phyloP scores from a whole-genome alignment of 495 filamentous ascomycete genomes.

The Hyphodiscus hymeniophilus region DNA sequence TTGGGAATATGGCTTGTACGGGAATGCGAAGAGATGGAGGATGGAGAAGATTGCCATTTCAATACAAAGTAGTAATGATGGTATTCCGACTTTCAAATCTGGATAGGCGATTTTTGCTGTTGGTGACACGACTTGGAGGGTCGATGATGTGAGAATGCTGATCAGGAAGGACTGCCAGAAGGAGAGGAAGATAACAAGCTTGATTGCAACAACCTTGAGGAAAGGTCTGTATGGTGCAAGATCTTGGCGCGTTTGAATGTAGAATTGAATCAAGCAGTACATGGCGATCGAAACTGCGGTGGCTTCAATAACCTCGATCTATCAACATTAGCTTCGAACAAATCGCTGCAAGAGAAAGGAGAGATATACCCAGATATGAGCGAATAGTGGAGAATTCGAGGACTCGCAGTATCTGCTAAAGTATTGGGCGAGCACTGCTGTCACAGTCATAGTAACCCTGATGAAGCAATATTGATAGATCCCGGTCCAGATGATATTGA shows the following conservation, averaged over 20 bases:
- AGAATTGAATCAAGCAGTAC: constrained; percentile 90
- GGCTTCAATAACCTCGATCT: constrained; percentile 64
- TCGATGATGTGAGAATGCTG: constrained; percentile 55
- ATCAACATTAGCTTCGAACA: constrained; percentile 10
- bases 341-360: neutral
- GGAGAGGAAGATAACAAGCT: constrained; percentile 89
- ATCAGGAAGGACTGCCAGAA: constrained; percentile 83
- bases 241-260: constrained; percentile 61
- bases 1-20: constrained; percentile 58
- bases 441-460: constrained; percentile 73
- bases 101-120: constrained; percentile 53
- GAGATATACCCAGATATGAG: constrained; percentile 69
- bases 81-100: constrained; percentile 77
- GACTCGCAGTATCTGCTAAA: constrained; percentile 67
- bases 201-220: constrained; percentile 80
- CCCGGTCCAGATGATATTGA: constrained; percentile 82
- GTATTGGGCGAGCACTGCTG: constrained; percentile 65
- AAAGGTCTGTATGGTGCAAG: constrained; percentile 67
- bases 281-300: constrained; percentile 77
- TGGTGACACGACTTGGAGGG: constrained; percentile 50
- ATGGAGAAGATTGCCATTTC: constrained; percentile 82
- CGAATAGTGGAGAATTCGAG: constrained; percentile 68
- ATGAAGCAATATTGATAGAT: constrained; percentile 91
- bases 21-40: constrained; percentile 78
- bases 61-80: constrained; percentile 68